Conservation (phyloP, 805 yeast genomes). For the Candida orba region DNA sequence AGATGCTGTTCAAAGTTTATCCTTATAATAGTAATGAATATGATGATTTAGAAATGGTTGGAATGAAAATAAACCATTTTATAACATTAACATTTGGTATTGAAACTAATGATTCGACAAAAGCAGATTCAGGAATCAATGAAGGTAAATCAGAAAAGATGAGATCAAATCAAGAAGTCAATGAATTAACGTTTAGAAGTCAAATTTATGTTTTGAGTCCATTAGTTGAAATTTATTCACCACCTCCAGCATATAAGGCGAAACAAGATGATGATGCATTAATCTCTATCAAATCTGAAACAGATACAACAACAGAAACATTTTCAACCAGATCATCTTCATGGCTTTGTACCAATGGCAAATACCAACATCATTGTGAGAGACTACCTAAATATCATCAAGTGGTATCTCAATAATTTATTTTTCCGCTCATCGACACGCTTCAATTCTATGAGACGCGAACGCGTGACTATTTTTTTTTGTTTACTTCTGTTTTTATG, state of each 20-base stretch:
- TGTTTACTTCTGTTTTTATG: neutral
- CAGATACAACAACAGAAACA: neutral
- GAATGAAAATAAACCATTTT: constrained; percentile 10
- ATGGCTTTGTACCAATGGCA: constrained; percentile 18
- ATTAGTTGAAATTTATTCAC: neutral
- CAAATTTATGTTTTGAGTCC: constrained; percentile 11
- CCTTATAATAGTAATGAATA: constrained; percentile 15
- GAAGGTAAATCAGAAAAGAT: neutral
- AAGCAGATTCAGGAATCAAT: neutral
- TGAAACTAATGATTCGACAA: neutral
- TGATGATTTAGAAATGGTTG: neutral
- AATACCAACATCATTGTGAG: constrained; percentile 8
- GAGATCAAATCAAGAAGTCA: neutral
- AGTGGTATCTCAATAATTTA: too few relatives aligned
- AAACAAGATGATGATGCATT: neutral
- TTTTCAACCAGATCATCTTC: constrained; percentile 7
- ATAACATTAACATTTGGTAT: constrained; percentile 8
- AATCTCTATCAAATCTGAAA: too few relatives aligned
- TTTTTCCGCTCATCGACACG: too few relatives aligned
- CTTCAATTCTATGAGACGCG: neutral
- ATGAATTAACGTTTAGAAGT: constrained; percentile 11
- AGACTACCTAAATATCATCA: constrained; percentile 12
- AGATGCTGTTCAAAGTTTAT: constrained; percentile 5
- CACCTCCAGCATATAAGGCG: constrained; percentile 12
- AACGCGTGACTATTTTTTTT: neutral